A percentile compares a stretch with the other conserved stretches of the same genome.
These are phyloP conservation scores for Hyaloscypha finlandica DNA, from an alignment of 495 filamentous ascomycete genomes.

Conservation along the genomic window DNA sequence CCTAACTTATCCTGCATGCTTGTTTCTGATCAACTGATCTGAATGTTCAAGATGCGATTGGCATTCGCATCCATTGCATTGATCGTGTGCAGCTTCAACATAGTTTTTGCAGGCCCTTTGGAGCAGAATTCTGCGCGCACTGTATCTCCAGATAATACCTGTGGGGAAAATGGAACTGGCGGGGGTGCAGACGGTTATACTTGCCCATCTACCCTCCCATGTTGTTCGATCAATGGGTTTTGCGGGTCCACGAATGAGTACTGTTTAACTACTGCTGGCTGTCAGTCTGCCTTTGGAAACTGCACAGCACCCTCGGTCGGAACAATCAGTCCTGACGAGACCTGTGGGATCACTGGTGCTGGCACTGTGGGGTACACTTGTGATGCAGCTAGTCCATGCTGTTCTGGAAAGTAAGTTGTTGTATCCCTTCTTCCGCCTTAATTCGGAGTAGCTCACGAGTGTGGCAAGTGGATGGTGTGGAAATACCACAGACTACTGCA, in stretches of 20 bases:
- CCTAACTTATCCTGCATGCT: background rate
- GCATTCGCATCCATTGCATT: background rate
- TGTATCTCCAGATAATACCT: constrained; percentile 27
- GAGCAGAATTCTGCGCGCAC: background rate
- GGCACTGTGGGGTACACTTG: constrained; percentile 39
- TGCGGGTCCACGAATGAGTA: constrained; percentile 29
- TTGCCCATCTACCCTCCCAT: constrained; percentile 22
- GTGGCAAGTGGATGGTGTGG: constrained; percentile 23
- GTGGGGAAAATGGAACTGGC: constrained; percentile 19
- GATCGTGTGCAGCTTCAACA: background rate
- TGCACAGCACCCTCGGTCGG: constrained; percentile 16
- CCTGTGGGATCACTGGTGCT: constrained; percentile 37
- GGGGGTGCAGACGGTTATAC: constrained; percentile 20
- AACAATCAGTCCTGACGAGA: constrained; percentile 40
- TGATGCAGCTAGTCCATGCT: constrained; percentile 36
- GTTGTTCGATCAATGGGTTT: constrained; percentile 26
- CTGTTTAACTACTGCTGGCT: constrained; percentile 22
- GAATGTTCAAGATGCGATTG: constrained; percentile 10
- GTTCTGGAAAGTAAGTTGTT: constrained; percentile 33
- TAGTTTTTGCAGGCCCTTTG: constrained; percentile 8
- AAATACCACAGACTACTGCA: constrained; percentile 23
- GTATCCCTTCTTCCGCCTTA: background rate
- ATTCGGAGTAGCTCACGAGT: background rate
- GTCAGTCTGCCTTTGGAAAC: constrained; percentile 24
- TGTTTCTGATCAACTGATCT: background rate